Evolutionary conservation across 1,284 basidiomycete species (phyloP).

Genomic region (Phlebopus sp.): DNA sequence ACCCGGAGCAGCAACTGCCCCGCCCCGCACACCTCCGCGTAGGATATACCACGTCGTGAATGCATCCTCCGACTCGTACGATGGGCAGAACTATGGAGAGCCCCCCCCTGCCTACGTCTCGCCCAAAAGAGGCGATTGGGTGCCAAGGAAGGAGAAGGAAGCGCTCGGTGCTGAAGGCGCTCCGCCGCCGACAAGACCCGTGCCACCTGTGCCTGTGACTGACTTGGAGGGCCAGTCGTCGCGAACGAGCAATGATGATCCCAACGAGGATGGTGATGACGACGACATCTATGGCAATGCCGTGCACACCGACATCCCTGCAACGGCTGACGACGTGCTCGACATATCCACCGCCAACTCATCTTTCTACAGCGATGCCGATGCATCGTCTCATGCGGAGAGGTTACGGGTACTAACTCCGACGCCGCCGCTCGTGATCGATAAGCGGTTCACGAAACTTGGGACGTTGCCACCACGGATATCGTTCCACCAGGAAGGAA

Average conservation of each 20-base stretch:
- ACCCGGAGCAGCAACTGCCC: conserved; percentile 12
- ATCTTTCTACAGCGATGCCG: conserved; percentile 14
- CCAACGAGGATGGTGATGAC: neutral
- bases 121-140: conserved; percentile 10
- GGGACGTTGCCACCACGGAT: conserved; percentile 48
- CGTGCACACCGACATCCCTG: conserved; percentile 15
- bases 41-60: conserved; percentile 41
- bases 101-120: conserved; percentile 47
- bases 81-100: conserved; percentile 17
- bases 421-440: conserved; percentile 28
- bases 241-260: neutral
- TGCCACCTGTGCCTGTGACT: conserved; percentile 18
- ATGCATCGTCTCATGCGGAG: conserved; percentile 8
- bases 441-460: conserved; percentile 25
- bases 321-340: conserved; percentile 25
- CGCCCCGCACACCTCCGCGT: conserved; percentile 33
- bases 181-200: conserved; percentile 16
- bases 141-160: conserved; percentile 22
- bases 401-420: conserved; percentile 10
- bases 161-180: neutral
- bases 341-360: conserved; percentile 24
- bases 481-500: conserved; percentile 46
- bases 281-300: neutral
- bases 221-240: conserved; percentile 9
- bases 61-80: conserved; percentile 28